Conservation (phyloP, 2,329 filamentous ascomycete genomes). For the Sarocladiaceae sp. region DNA sequence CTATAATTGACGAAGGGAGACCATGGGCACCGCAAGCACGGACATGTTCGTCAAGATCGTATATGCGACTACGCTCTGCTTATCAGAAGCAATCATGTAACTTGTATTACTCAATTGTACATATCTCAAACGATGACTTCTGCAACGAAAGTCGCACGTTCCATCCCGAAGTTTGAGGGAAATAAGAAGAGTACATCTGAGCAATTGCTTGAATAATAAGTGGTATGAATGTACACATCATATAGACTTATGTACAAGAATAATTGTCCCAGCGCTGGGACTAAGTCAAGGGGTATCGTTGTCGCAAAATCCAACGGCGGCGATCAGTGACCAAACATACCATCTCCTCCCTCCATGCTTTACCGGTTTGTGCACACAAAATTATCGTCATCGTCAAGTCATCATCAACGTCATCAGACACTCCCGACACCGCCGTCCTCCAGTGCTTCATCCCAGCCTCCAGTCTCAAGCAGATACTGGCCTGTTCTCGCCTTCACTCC, state of each 20-base stretch:
- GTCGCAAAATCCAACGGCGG: constrained; percentile 1
- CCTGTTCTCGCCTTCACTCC: constrained; percentile 71
- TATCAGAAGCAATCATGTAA: no score
- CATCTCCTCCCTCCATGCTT: not conserved
- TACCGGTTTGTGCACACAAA: not conserved
- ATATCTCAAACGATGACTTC: no score
- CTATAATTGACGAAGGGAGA: no score
- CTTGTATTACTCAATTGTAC: no score
- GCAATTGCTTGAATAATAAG: not conserved
- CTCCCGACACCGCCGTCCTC: constrained; percentile 53
- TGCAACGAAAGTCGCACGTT: no score
- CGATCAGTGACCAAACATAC: not conserved
- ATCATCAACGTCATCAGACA: constrained; percentile 24
- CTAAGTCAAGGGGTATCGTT: constrained; percentile 4
- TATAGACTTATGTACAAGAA: not conserved
- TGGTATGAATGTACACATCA: not conserved
- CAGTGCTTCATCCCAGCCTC: constrained; percentile 83
- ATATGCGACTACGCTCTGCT: no score
- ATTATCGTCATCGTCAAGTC: constrained; percentile 2
- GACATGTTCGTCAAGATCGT: no score
- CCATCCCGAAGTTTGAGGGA: no score
- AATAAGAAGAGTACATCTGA: not conserved
- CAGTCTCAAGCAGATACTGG: constrained; percentile 67
- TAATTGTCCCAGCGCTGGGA: not conserved
- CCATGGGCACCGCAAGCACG: no score